Percentiles rank a stretch among this genome's conserved stretches.
Conservation (phyloP, 805 yeast genomes). For the Zygoascus biomembranicola region DNA sequence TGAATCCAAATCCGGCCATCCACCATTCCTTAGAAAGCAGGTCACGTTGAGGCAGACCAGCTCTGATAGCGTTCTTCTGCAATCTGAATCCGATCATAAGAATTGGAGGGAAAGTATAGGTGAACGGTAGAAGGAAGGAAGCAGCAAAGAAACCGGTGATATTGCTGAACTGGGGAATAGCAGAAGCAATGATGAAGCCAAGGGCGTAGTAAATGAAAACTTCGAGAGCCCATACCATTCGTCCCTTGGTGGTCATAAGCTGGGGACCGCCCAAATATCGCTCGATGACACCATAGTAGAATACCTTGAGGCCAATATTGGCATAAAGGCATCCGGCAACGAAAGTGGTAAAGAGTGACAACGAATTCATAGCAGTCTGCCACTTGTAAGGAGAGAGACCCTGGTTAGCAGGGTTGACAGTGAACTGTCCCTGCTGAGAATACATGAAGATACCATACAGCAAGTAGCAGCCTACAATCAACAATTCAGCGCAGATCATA, state of each 20-base stretch:
- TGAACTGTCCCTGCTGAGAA: slow-evolving; percentile 39
- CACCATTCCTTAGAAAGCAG: not conserved
- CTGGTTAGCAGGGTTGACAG: slow-evolving; percentile 37
- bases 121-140: slow-evolving; percentile 38
- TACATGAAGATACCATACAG: slow-evolving; percentile 37
- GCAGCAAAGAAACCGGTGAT: slow-evolving; percentile 35
- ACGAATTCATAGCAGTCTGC: slow-evolving; percentile 33
- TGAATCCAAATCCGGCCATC: not conserved
- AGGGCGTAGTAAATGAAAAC: slow-evolving; percentile 37
- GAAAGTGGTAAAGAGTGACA: slow-evolving; percentile 33
- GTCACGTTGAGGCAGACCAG: slow-evolving; percentile 18
- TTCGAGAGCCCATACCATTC: slow-evolving; percentile 30
- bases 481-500: slow-evolving; percentile 35
- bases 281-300: slow-evolving; percentile 34
- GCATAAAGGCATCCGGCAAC: slow-evolving; percentile 40
- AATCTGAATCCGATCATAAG: slow-evolving; percentile 17
- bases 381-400: slow-evolving; percentile 31
- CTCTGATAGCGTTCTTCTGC: slow-evolving; percentile 25
- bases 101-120: slow-evolving; percentile 36
- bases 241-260: slow-evolving; percentile 30
- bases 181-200: slow-evolving; percentile 37
- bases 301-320: slow-evolving; percentile 38
- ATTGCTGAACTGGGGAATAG: slow-evolving; percentile 36
- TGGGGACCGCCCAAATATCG: slow-evolving; percentile 27
- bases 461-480: slow-evolving; percentile 35